Evolutionary conservation across 371 early-diverging fungal species (phyloP), one percentile per base, ranked within the genome.

Genomic region (Synchytrium microbalum): DNA sequence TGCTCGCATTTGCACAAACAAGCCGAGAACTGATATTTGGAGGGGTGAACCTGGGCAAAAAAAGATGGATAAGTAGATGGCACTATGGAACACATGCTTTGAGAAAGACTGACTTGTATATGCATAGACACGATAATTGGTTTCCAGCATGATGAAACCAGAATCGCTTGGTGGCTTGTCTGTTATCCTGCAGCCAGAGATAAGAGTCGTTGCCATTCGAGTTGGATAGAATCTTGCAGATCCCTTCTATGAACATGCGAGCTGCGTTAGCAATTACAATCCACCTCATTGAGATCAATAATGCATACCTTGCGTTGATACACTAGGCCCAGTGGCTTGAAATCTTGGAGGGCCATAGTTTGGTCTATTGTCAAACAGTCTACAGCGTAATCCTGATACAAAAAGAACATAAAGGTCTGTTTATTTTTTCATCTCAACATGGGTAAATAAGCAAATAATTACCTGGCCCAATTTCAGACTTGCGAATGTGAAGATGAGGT

Each of bases 11-110:
- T 87, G 80, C 8, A 91, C 87, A 80, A 99, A 99, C 61, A 99
- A 73, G 59, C 89, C 88, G 25, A 99, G 73, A 14, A 99, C 93
- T n/a, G 96, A 90, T 55, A 96, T 96, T 69, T 99, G 96, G 33
- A 98, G 79, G n/a, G 91, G 90, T 26, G 96, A 96, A 59, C 88
- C 89, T 82, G 68, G 3, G 32, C 3, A 0, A 54, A 24, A 51
- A 67, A 29, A 26, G 26, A 51, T 16, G 46, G 32, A 38, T 25
- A 64, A 13, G 46, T 38, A n/a, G n/a, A n/a, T 38, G 46, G 46
- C 46, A 19, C 46, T 10, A 19, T 38, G 46, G 19, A 38, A 38
- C 5, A 69, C 16, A 71, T 31, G 30, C 14, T 2, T 16, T 33
- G 13, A 27, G 30, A 8, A 26, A 16, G 24, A 16, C 60, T 23